Conservation (phyloP, 2,329 filamentous ascomycete species). For the Grosmannia penicillata region DNA sequence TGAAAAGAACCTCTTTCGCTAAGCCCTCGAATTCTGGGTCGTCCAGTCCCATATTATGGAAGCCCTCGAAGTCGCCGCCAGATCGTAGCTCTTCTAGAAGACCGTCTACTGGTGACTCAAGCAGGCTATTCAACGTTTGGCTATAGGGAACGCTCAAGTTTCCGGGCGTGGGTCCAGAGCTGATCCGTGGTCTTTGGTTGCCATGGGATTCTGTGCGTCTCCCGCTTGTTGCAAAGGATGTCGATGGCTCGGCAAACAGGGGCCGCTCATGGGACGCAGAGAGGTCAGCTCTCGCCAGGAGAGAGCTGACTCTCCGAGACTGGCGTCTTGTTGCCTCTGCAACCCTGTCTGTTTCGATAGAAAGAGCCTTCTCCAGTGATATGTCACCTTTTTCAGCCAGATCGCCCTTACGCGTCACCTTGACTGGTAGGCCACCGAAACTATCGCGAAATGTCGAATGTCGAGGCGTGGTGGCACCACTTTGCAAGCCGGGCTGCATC, state of each 20-base stretch:
- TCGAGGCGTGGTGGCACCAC: constrained; percentile 65
- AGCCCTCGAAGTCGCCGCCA: constrained; percentile 49
- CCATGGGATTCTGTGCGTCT: constrained; percentile 64
- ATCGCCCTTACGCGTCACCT: constrained; percentile 37
- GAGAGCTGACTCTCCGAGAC: constrained; percentile 74
- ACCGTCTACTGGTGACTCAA: constrained; percentile 54
- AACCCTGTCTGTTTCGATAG: constrained; percentile 54
- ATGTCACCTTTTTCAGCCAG: constrained; percentile 23
- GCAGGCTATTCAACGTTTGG: constrained; percentile 42
- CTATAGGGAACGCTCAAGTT: constrained; percentile 21
- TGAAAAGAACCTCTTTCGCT: constrained; percentile 56
- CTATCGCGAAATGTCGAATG: constrained; percentile 61
- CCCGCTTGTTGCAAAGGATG: constrained; percentile 23
- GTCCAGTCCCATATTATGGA: constrained; percentile 57
- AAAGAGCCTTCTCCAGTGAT: constrained; percentile 48
- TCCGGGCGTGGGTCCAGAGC: constrained; percentile 26
- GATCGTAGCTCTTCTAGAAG: constrained; percentile 53
- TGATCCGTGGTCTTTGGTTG: constrained; percentile 47
- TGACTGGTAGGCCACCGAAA: constrained; percentile 46
- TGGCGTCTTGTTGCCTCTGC: constrained; percentile 39
- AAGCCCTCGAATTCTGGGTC: constrained; percentile 59
- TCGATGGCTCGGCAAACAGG: constrained; percentile 57
- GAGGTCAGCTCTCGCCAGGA: constrained; percentile 74
- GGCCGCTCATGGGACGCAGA: constrained; percentile 71
- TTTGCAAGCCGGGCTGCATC: constrained; percentile 53